phyloP scores from a whole-genome alignment of 1,139 yeast genomes.

The Sugiyamaella xylanicola region DNA sequence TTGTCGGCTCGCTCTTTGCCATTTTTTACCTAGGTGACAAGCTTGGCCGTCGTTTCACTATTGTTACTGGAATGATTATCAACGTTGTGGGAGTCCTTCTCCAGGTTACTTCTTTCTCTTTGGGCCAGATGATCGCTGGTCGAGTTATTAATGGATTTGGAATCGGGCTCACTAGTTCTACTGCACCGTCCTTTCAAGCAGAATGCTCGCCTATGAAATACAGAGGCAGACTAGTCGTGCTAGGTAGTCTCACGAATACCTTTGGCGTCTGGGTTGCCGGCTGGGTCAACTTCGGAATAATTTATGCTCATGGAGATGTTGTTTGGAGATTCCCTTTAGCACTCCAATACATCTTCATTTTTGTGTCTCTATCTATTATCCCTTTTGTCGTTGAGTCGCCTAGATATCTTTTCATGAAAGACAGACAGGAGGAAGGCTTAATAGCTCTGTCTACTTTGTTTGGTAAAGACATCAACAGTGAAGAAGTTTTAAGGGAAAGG shows the following conservation, averaged over 20 bases:
- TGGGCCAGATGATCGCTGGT: conserved; percentile 56
- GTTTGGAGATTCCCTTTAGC: conserved; percentile 71
- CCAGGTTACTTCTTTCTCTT: conserved; percentile 14
- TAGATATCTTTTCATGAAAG: conserved; percentile 61
- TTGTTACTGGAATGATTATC: conserved; percentile 45
- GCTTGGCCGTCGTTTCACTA: conserved; percentile 22
- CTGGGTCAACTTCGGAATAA: conserved; percentile 25
- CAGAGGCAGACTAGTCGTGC: conserved; percentile 26
- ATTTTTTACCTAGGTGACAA: conserved; percentile 20
- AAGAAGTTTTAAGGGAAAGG: conserved; percentile 20
- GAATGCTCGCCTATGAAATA: conserved; percentile 28
- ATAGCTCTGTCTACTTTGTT: conserved; percentile 13
- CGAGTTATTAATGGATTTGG: conserved; percentile 56
- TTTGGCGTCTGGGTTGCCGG: conserved; percentile 22
- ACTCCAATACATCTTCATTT: conserved; percentile 64
- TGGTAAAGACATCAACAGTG: conserved; percentile 17
- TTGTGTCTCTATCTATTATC: conserved; percentile 51
- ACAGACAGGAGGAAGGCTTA: conserved; percentile 18
- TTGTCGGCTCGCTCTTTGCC: conserved; percentile 21
- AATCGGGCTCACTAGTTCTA: conserved; percentile 28
- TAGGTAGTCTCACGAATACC: conserved; percentile 20
- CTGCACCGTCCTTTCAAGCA: conserved; percentile 29
- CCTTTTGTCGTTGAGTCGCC: conserved; percentile 72
- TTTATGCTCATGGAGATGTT: conserved; percentile 18
- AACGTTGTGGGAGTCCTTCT: conserved; percentile 48